Evolutionary conservation across 1,139 yeast genomes (phyloP).

Genomic region (Blastobotrys raffinosifermentans): DNA sequence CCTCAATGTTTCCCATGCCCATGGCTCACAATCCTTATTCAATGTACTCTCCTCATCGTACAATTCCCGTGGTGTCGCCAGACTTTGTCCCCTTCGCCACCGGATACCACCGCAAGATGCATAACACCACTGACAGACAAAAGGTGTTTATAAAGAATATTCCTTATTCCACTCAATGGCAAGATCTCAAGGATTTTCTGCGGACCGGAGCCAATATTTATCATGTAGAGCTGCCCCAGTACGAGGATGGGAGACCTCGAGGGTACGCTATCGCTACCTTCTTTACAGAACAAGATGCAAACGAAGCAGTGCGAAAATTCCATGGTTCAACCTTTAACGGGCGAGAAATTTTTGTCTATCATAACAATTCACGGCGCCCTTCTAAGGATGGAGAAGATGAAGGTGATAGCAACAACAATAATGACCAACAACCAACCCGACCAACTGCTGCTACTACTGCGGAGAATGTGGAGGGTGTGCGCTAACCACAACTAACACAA

Average conservation of each 20-base stretch:
- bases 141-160: constrained; percentile 49
- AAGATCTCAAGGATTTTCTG: constrained; percentile 46
- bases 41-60: not conserved
- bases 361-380: constrained; percentile 18
- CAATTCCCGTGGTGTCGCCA: constrained; percentile 7
- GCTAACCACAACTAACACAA: not conserved
- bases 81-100: constrained; percentile 4
- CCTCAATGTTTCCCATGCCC: not conserved
- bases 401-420: not conserved
- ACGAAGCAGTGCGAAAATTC: constrained; percentile 44
- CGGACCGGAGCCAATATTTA: constrained; percentile 40
- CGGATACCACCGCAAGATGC: constrained; percentile 4
- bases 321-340: constrained; percentile 53
- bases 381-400: not conserved
- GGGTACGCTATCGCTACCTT: constrained; percentile 68
- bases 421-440: not conserved
- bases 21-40: not conserved
- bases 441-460: not conserved
- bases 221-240: constrained; percentile 51
- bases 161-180: constrained; percentile 55
- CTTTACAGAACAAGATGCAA: constrained; percentile 44
- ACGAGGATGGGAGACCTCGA: constrained; percentile 39
- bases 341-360: constrained; percentile 53
- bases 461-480: not conserved
- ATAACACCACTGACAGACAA: constrained; percentile 32